Percentiles rank a stretch among this genome's conserved stretches.
phyloP scores from a whole-genome alignment of 176 grass and related monocot species.

The Pharus latifolius region DNA sequence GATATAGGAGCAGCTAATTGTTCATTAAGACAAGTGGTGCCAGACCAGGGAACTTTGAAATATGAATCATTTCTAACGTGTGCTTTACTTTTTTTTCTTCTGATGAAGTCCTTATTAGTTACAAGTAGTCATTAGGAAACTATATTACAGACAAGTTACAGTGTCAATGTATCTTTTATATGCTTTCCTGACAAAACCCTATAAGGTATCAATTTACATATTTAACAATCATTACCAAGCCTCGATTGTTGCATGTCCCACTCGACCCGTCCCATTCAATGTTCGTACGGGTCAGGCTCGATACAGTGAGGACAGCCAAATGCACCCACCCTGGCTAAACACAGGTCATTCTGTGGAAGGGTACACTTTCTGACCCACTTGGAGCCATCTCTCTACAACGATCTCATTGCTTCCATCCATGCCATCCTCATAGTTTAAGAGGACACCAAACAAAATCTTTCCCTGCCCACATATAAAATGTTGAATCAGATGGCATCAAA shows the following conservation, averaged over 20 bases:
- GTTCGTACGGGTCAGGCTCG: no score
- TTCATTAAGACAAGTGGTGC: not conserved
- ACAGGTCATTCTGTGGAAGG: slow-evolving; percentile 24
- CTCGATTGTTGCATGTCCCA: not conserved
- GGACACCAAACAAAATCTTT: slow-evolving; percentile 77
- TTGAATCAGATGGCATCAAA: not conserved
- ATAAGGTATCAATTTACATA: no score
- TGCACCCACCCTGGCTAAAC: not conserved
- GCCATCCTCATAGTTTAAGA: slow-evolving; percentile 58
- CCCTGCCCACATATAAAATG: slow-evolving; percentile 32
- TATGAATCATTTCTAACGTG: not conserved
- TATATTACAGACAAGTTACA: not conserved
- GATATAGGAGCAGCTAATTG: no score
- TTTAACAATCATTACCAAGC: not conserved
- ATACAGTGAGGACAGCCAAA: no score
- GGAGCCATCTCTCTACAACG: slow-evolving; percentile 52
- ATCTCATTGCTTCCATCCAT: slow-evolving; percentile 23
- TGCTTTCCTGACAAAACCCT: not conserved
- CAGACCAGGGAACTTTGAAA: not conserved
- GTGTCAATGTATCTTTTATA: not conserved
- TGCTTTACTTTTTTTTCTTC: not conserved
- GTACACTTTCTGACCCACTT: slow-evolving; percentile 60
- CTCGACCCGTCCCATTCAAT: no score
- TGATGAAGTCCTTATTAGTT: not conserved
- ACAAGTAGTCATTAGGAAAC: not conserved